Conservation (phyloP, 345 rosid species). For the Dipteronia dyeriana region DNA sequence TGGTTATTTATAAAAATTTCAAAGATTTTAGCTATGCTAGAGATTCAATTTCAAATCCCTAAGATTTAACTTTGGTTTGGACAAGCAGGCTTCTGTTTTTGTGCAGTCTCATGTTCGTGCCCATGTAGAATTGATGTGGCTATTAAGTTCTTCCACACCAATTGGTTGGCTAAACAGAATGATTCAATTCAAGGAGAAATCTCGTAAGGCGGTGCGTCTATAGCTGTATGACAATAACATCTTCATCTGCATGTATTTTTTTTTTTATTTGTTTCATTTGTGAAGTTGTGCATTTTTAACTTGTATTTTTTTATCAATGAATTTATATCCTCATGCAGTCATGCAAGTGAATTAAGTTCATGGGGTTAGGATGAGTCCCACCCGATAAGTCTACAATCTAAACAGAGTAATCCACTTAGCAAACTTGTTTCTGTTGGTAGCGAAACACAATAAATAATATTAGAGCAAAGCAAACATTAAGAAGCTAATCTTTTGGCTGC, state of each 20-base stretch:
- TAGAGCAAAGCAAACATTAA: background rate
- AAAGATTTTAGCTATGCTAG: background rate
- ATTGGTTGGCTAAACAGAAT: constrained; percentile 87
- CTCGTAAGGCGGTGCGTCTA: constrained; percentile 70
- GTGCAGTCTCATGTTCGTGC: constrained; percentile 89
- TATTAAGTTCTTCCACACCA: constrained; percentile 76
- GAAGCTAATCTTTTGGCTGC: background rate
- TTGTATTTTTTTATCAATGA: background rate
- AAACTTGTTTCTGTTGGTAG: background rate
- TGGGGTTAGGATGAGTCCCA: background rate
- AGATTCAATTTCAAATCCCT: background rate
- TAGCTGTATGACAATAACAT: constrained; percentile 25
- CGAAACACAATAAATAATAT: background rate
- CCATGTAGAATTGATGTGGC: constrained; percentile 83
- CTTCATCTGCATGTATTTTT: background rate
- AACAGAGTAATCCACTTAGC: constrained; percentile 8
- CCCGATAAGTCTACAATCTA: background rate
- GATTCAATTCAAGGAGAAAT: constrained; percentile 96
- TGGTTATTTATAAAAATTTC: constrained; percentile 14
- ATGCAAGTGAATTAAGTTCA: constrained; percentile 12
- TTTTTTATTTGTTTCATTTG: background rate
- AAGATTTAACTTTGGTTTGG: constrained; percentile 16
- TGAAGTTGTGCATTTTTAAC: background rate
- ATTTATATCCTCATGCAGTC: constrained; percentile 5
- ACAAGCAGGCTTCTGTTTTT: constrained; percentile 82